Evolutionary conservation across 164 flowering plant species (phyloP), one percentile per base, ranked within the genome.

Genomic region (Vitis rotundifolia): DNA sequence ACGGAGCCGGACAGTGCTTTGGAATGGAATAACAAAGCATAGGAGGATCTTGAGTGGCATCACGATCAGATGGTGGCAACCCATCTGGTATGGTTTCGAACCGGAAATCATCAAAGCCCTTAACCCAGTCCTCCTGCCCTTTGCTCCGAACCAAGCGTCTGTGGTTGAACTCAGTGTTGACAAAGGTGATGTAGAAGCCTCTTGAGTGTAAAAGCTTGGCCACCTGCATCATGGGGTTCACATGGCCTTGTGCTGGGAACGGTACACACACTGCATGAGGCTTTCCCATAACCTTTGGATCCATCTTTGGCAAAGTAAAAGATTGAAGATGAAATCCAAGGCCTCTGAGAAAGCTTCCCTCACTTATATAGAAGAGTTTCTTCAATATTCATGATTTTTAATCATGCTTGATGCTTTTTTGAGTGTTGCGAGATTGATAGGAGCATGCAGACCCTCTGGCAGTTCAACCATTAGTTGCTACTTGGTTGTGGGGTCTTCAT

Each of bases 1-100:
- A 81, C 0, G 87, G 77, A 14, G 16, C 67, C 49, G 68, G 16
- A 12, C 72, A 69, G 51, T 51, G 57, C 37, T 68, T 73, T 14
- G 68, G 15, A 37, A 37, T 5, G 44, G 44, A 77, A 9, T 37
- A 37, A 37, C 54, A 54, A 15, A 71, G 63, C 9, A 28, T 1
- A 2, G 47, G 13, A 10, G 16, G n/a, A 29, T 66, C 61, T 65
- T 67, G 78, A 29, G 68, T 31, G 2, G 60, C 53, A 13, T 68
- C 63, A n/a, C 0, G 47, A 13, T 59, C 56, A 9, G 54, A 44
- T 0, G 71, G 63, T 3, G 63, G 71, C 28, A 68, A 22, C 16
- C 63, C 71, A 52, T 68, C 71, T 11, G 63, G 47, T 2, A 68
- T 57, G 1, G 63, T 16, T 11, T 57, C 47, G 44, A 57, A 68